Evolutionary conservation across 331 rosid species (phyloP), one percentile per base, ranked within the genome.

Genomic region (Ulmus americana): DNA sequence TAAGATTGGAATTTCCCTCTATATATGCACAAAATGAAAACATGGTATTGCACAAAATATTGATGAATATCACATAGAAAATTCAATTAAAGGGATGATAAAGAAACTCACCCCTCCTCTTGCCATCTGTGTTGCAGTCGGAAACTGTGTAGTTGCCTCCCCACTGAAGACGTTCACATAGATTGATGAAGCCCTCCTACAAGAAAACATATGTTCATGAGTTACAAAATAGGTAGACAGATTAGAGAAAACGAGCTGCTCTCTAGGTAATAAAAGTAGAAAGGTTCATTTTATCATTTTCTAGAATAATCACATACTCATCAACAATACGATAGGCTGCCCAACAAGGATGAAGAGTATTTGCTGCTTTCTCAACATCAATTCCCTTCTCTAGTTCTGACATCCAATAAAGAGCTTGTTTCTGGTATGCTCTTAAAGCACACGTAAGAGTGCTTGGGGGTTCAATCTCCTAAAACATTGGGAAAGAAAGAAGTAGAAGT

Each of bases 401-500:
- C 97, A 90, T 88, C 97, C 97, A 90, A 65, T 64, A 68, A 16
- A 90, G 80, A 18, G 97, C 97, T 76, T 90, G 95, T 63, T 85
- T 90, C 83, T 90, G 97, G 82, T 90, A 90, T 59, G 95, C 83
- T 81, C 81, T 90, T 42, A 90, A 79, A 57, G 55, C 63, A 61
- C 97, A 85, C 54, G 58, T 56, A 44, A 88, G 75, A 35, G 82
- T 68, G 10, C 20, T 41, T 8, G 97, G 88, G 42, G 95, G 84
- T 64, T 83, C 87, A 83, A 75, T 80, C 82, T 87, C 97, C 97
- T 90, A 67, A 15, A 80, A 70, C 10, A 11, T 47, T 47, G 5
- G 50, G n/a, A 47, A 13, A 35, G 47, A 14, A 43, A 53, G 8
- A 45, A 8, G 16, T 16, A 35, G 47, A 28, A 43, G 45, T 13